Conservation (phyloP, 768 basidiomycete species). For the Macrocybe gigantea region DNA sequence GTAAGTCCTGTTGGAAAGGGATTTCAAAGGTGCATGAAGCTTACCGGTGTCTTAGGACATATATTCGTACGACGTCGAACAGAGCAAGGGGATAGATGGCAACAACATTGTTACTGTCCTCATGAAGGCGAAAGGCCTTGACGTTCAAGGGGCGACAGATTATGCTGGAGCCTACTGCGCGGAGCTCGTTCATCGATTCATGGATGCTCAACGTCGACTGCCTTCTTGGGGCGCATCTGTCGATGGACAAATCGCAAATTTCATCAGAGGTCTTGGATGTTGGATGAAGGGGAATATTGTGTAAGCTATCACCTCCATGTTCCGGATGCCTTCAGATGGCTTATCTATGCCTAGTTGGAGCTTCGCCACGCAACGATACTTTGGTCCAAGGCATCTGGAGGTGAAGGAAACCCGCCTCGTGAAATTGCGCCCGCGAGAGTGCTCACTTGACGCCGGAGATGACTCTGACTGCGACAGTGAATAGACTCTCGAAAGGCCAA, state of each 20-base stretch:
- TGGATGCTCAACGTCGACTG: conserved; percentile 37
- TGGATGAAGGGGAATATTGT: conserved; percentile 62
- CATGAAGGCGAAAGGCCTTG: conserved; percentile 47
- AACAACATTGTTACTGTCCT: conserved; percentile 69
- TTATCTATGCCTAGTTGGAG: conserved; percentile 41
- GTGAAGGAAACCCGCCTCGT: conserved; percentile 46
- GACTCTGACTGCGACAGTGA: conserved; percentile 36
- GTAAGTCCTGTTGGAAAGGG: conserved; percentile 27
- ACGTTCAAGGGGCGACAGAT: conserved; percentile 56
- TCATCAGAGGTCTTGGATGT: conserved; percentile 49
- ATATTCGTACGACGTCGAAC: conserved; percentile 72
- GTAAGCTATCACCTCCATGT: conserved; percentile 21
- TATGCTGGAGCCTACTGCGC: conserved; percentile 47
- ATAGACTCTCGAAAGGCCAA: conserved; percentile 8
- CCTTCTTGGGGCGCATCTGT: conserved; percentile 42
- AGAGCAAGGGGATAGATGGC: conserved; percentile 54
- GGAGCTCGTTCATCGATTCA: conserved; percentile 44
- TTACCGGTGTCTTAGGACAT: conserved; percentile 40
- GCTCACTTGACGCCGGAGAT: conserved; percentile 19
- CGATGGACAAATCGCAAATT: conserved; percentile 45
- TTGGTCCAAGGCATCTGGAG: conserved; percentile 48
- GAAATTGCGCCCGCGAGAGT: conserved; percentile 32
- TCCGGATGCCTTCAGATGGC: conserved; percentile 10
- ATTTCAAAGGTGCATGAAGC: neutral
- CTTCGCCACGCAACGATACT: conserved; percentile 66